Evolutionary conservation across 176 grass and related monocot genomes (phyloP).

Genomic region (Leersia perrieri): DNA sequence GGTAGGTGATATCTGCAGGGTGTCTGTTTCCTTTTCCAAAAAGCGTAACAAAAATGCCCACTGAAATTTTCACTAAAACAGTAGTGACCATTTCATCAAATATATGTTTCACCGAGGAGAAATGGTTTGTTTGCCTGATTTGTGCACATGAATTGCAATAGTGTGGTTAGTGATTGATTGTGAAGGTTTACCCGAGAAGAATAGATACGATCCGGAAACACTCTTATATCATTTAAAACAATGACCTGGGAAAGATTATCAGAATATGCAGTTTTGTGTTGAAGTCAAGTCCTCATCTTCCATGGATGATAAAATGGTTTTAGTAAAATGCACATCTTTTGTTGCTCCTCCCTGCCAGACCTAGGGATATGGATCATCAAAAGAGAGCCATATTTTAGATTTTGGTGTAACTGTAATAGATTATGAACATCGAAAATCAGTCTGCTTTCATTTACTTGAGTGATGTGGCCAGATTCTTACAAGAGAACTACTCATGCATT

Average conservation of each 20-base stretch:
- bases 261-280: not conserved
- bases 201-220: too few relatives aligned
- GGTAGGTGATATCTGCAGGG: constrained; percentile 16
- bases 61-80: not conserved
- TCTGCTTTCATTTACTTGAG: constrained; percentile 36
- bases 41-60: not conserved
- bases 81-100: not conserved
- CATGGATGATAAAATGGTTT: not conserved
- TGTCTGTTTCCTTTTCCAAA: not conserved
- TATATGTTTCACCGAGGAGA: not conserved
- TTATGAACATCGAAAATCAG: constrained; percentile 23
- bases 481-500: constrained; percentile 51
- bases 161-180: too few relatives aligned
- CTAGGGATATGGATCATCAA: not conserved
- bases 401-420: not conserved
- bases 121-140: not conserved
- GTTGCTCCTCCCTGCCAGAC: not conserved
- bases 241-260: not conserved
- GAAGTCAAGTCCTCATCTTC: not conserved
- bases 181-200: too few relatives aligned
- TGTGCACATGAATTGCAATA: too few relatives aligned
- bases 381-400: not conserved
- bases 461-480: constrained; percentile 47
- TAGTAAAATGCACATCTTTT: not conserved
- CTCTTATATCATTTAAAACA: not conserved